Base-by-base conservation (phyloP, 23 red algal species). In the Gracilaria gracilis region DNA sequence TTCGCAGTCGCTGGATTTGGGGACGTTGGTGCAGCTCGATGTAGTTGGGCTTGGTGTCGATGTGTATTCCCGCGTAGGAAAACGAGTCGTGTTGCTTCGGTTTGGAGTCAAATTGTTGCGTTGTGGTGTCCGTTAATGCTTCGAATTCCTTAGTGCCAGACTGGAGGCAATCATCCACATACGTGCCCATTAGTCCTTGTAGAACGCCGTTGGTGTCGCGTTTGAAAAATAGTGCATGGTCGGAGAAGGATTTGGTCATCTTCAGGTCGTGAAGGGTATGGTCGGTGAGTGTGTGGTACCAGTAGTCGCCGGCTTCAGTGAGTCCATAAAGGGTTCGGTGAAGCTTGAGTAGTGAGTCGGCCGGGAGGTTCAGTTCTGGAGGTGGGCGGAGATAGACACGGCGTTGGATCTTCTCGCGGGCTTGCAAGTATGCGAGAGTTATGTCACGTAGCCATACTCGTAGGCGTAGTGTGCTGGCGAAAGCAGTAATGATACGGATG, bases 221-320 rank as follows among this genome's bases (percentile, higher is more conserved):
- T 11, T 46, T 46, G 5, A 46, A 46, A 46, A 7, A 46, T 46
- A 46, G 42, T 7, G 61, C 17, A 14, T 48, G 73, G 40, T 91
- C 87, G 5, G 12, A 9, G 9, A 27, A 13, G 14, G 36, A 19
- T 19, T 32, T 37, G 3, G 23, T 47, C 87, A 91, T 91, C 29
- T 46, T 3, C 5, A 91, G 74, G 16, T 91, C 87, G 9, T 81
- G 7, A 12, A 27, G 80, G 2, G 61, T 33, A 27, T 91, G 74
- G 12, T 27, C 4, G 0, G 23, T 57, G 20, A 67, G 47, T 3
- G 74, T 82, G 48, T 47, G 17, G 54, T 69, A 33, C 87, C 55
- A 91, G 32, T 72, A 81, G 27, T 91, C 75, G 12, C 87, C 87
- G 61, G 46, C 21, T 46, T 91, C 87, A 1, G 77, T 39, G 46